Percentiles rank a stretch among this genome's conserved stretches.
Conservation (phyloP, 257 asterid genomes). For the Fraxinus cuspidata region DNA sequence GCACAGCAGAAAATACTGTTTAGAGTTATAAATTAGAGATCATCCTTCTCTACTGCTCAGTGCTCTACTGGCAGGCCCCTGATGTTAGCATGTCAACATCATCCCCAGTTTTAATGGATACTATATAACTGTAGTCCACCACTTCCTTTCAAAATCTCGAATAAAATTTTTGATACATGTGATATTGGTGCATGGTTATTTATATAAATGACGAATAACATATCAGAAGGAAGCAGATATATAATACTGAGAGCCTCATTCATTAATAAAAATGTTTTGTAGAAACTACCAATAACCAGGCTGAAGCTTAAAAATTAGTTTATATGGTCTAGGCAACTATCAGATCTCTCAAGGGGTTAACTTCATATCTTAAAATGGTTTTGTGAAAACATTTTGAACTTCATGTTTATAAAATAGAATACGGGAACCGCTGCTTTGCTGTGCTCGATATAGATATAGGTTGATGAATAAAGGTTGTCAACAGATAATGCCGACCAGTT, state of each 20-base stretch:
- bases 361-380: background rate
- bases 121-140: background rate
- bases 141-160: background rate
- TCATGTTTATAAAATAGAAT: background rate
- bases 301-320: background rate
- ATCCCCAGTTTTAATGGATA: background rate
- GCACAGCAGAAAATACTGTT: background rate
- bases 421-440: background rate
- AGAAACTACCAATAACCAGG: background rate
- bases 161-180: background rate
- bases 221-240: background rate
- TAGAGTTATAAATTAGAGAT: background rate
- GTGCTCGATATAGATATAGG: background rate
- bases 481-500: background rate
- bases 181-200: background rate
- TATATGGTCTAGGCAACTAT: background rate
- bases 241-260: background rate
- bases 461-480: background rate
- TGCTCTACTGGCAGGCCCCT: background rate
- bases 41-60: background rate
- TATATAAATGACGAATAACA: background rate
- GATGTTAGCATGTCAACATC: background rate
- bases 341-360: background rate
- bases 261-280: background rate
- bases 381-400: background rate